Percentiles rank a stretch among this genome's conserved stretches.
phyloP scores from a whole-genome alignment of 208 protist species.

The Trypanosoma melophagium region DNA sequence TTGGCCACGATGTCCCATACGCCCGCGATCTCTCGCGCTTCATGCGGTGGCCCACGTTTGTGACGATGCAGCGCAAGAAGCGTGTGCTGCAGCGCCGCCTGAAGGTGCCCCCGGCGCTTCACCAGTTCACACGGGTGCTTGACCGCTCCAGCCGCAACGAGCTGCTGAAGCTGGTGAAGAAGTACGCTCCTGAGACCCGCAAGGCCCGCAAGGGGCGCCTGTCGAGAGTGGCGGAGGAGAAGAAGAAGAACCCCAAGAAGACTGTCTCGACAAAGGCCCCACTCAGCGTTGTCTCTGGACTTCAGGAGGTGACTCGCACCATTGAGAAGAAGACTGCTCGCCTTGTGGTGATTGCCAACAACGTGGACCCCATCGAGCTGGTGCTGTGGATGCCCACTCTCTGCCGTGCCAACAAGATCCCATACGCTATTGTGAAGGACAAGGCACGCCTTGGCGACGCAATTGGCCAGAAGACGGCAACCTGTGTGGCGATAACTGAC shows the following conservation, averaged over 20 bases:
- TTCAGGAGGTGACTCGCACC: conserved; percentile 98
- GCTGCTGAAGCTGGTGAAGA: conserved; percentile 98
- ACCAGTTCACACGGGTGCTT: conserved; percentile 93
- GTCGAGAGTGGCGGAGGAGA: conserved; percentile 89
- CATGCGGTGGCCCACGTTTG: conserved; percentile 98
- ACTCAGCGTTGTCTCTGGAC: conserved; percentile 92
- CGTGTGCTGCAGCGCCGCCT: conserved; percentile 97
- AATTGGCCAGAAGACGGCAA: conserved; percentile 97
- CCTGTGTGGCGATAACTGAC: conserved; percentile 94
- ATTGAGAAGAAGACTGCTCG: conserved; percentile 99
- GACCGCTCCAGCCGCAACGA: conserved; percentile 94
- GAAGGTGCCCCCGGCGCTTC: conserved; percentile 93
- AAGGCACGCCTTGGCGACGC: conserved; percentile 98
- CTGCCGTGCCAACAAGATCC: conserved; percentile 98
- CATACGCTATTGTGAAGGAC: conserved; percentile 99
- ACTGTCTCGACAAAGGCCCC: conserved; percentile 87
- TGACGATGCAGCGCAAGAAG: conserved; percentile 98
- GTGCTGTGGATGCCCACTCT: conserved; percentile 99
- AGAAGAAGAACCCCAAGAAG: conserved; percentile 86
- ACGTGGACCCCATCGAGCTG: conserved; percentile 99
- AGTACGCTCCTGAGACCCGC: conserved; percentile 97
- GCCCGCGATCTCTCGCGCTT: conserved; percentile 96
- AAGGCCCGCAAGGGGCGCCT: conserved; percentile 96
- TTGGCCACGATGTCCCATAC: conserved; percentile 94
- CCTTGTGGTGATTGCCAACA: conserved; percentile 99